Base-by-base conservation (phyloP, 208 protist species). In the Wallacemonas sp. region DNA sequence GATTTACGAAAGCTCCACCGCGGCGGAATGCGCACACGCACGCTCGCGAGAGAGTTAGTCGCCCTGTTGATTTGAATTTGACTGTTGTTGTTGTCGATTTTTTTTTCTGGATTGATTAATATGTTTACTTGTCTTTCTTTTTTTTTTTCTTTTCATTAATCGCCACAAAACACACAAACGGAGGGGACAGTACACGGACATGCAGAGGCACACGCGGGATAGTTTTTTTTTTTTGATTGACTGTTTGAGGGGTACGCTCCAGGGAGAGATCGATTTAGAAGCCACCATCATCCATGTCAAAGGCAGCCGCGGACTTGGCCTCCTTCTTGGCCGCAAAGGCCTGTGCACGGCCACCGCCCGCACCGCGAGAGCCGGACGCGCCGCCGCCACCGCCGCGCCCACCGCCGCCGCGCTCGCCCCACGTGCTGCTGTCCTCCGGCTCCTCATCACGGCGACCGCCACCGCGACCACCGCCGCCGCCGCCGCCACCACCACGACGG, bases 271-370 rank as follows among this genome's bases (percentile, higher is more conserved):
- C n/a, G n/a, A 20, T 36, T 75, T 81, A 93, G 38, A 93, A 93
- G n/a, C 87, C 87, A 48, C 87, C 87, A 66, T 93, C 87, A 55
- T 93, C 87, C 64, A 71, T 48, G 49, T 55, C 70, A 61, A 63
- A 55, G 5, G 50, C 52, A 20, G 52, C 52, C 16, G 52, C 52
- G 18, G 52, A 31, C 31, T 59, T 59, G 52, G 52, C 52, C 32
- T 59, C 52, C 31, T 41, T 36, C 52, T 59, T 59, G 16, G 22
- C 65, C 54, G 45, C 70, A 55, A 62, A 52, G 28, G 41, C 67
- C 65, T 32, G 65, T 63, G 29, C 65, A 39, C 74, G 67, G 16
- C 59, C 38, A 33, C 72, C 65, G 18, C 75, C 65, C 2, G 57
- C 57, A 32, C 66, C 63, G 48, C 76, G 67, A 50, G 59, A 61